phyloP scores from a whole-genome alignment of 2,329 filamentous ascomycete genomes.

The Juglanconis sp. region DNA sequence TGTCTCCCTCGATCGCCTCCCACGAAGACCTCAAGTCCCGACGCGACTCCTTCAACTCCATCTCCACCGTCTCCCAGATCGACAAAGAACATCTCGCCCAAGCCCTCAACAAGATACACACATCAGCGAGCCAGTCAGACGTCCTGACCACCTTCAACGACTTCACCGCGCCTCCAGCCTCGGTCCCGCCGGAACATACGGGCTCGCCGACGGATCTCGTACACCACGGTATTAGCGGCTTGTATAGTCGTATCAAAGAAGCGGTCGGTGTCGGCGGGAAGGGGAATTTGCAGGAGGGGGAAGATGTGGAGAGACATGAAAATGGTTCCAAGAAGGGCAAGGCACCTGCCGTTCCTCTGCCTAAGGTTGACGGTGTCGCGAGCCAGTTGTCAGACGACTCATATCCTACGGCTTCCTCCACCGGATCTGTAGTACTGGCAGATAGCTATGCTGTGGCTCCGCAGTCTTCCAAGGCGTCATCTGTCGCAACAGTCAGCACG shows the following conservation, averaged over 20 bases:
- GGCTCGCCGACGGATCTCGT: constrained; percentile 69
- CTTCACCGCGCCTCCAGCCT: constrained; percentile 68
- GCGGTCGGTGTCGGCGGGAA: constrained; percentile 69
- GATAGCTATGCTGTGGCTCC: constrained; percentile 41
- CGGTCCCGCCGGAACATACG: constrained; percentile 63
- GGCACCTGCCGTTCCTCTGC: constrained; percentile 24
- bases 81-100: constrained; percentile 75
- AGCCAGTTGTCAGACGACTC: constrained; percentile 7
- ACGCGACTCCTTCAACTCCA: constrained; percentile 36
- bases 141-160: constrained; percentile 92
- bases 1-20: constrained; percentile 33
- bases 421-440: neutral
- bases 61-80: constrained; percentile 49
- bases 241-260: constrained; percentile 82
- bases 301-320: constrained; percentile 36
- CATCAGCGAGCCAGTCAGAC: constrained; percentile 78
- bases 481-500: constrained; percentile 47
- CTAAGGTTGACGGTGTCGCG: constrained; percentile 23
- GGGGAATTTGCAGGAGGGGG: constrained; percentile 25
- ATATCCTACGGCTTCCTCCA: constrained; percentile 22
- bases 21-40: constrained; percentile 30
- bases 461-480: constrained; percentile 46
- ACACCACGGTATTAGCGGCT: constrained; percentile 80
- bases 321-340: constrained; percentile 16
- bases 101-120: constrained; percentile 84